These are phyloP conservation scores for Epichloe bromicola DNA, from an alignment of 2,329 filamentous ascomycete species.

Conservation along the genomic window DNA sequence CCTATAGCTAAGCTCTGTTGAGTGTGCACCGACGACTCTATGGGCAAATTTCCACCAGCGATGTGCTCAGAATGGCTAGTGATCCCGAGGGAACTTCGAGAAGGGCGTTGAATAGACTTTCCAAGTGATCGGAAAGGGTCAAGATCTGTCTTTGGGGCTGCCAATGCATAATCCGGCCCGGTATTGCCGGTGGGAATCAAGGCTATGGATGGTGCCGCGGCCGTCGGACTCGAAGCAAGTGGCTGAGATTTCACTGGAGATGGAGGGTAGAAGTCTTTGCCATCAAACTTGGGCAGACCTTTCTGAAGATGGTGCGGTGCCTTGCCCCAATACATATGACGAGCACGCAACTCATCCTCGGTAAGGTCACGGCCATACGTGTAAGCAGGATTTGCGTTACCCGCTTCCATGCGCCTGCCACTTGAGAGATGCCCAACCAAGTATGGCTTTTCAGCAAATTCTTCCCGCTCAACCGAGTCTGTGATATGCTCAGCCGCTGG, in stretches of 20 bases:
- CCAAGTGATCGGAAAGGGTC: constrained; percentile 13
- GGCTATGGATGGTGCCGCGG: neutral
- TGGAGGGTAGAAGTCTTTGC: constrained; percentile 49
- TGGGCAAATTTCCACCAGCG: constrained; percentile 11
- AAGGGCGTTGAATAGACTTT: constrained; percentile 7
- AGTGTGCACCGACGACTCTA: constrained; percentile 10
- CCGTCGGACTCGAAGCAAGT: neutral
- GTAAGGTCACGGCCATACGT: constrained; percentile 44
- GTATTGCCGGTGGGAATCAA: constrained; percentile 1
- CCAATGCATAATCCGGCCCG: neutral
- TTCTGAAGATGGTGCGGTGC: constrained; percentile 35
- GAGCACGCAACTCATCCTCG: constrained; percentile 43
- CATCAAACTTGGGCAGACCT: constrained; percentile 50
- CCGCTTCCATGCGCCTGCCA: constrained; percentile 28
- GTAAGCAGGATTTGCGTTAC: constrained; percentile 37
- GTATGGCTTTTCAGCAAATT: constrained; percentile 29
- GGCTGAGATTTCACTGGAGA: constrained; percentile 26
- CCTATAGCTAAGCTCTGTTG: constrained; percentile 13
- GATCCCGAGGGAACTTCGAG: constrained; percentile 14
- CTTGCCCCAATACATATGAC: constrained; percentile 48
- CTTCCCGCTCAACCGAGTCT: constrained; percentile 7
- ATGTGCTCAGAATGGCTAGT: constrained; percentile 22
- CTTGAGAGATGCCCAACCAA: constrained; percentile 39
- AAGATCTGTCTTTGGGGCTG: constrained; percentile 3
- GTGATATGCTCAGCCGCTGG: neutral